Conservation (phyloP, 352 stramenopile species). For the Phytophthora sp. region DNA sequence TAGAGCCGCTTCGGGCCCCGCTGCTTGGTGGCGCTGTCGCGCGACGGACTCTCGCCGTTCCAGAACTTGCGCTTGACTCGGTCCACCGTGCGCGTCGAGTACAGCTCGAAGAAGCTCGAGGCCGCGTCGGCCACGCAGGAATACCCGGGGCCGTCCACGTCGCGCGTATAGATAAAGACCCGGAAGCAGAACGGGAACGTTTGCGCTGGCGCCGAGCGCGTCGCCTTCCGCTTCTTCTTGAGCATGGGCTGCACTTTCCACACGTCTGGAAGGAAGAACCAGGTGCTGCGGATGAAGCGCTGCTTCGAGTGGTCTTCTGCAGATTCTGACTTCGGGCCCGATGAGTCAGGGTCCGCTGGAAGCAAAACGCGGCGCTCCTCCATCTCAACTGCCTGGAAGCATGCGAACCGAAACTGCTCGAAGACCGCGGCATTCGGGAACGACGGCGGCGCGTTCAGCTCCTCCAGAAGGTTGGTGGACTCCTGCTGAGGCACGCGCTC, state of each 20-base stretch:
- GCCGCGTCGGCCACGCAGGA: constrained; percentile 60
- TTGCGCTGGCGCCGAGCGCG: constrained; percentile 76
- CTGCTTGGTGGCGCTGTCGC: constrained; percentile 6
- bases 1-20: constrained; percentile 17
- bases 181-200: constrained; percentile 90
- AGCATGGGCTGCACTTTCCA: constrained; percentile 90
- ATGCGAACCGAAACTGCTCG: constrained; percentile 78
- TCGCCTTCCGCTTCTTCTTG: constrained; percentile 91
- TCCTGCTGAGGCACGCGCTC: constrained; percentile 78
- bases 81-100: constrained; percentile 85
- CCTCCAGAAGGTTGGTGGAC: constrained; percentile 50
- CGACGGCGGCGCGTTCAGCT: constrained; percentile 47
- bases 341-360: constrained; percentile 11
- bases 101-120: constrained; percentile 86
- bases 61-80: constrained; percentile 82
- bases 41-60: constrained; percentile 23
- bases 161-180: constrained; percentile 70
- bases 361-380: constrained; percentile 63
- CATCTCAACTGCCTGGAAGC: constrained; percentile 85
- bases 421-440: constrained; percentile 59
- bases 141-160: constrained; percentile 31
- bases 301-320: constrained; percentile 4
- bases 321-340: background rate
- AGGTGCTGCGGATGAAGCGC: constrained; percentile 64
- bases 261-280: constrained; percentile 88